Conservation (phyloP, 306 rosid genomes). For the Oxytropis ochrocephala region DNA sequence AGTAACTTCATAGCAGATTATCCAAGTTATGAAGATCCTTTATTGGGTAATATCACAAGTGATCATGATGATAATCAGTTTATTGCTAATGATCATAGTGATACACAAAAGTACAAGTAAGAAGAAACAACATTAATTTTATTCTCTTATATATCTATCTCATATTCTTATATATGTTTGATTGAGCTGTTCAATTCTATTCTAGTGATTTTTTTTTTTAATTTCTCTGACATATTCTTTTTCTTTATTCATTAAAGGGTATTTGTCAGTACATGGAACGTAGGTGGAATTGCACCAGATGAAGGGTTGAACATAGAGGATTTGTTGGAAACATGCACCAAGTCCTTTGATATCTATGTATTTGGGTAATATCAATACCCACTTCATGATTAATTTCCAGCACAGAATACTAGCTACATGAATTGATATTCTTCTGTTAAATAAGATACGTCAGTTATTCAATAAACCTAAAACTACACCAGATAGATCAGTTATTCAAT, state of each 20-base stretch:
- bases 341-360: constrained; percentile 64
- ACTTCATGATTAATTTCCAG: background rate
- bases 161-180: background rate
- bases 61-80: constrained; percentile 26
- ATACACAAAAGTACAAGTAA: constrained; percentile 40
- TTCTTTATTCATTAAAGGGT: constrained; percentile 36
- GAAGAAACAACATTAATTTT: background rate
- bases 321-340: constrained; percentile 46
- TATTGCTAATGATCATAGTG: constrained; percentile 26
- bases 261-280: constrained; percentile 85
- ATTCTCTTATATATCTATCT: background rate
- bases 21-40: constrained; percentile 31
- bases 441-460: too few species aligned
- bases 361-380: constrained; percentile 44
- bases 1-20: constrained; percentile 60
- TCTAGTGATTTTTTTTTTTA: background rate
- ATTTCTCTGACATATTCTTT: background rate
- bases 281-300: constrained; percentile 73
- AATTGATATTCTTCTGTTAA: background rate
- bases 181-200: background rate
- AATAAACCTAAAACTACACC: too few species aligned
- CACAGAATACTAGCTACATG: background rate
- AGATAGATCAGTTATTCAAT: too few species aligned
- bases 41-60: constrained; percentile 27
- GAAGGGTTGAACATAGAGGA: constrained; percentile 51